These are phyloP conservation scores for Gnetum montanum DNA, from an alignment of 75 land plant species.

Conservation along the genomic window DNA sequence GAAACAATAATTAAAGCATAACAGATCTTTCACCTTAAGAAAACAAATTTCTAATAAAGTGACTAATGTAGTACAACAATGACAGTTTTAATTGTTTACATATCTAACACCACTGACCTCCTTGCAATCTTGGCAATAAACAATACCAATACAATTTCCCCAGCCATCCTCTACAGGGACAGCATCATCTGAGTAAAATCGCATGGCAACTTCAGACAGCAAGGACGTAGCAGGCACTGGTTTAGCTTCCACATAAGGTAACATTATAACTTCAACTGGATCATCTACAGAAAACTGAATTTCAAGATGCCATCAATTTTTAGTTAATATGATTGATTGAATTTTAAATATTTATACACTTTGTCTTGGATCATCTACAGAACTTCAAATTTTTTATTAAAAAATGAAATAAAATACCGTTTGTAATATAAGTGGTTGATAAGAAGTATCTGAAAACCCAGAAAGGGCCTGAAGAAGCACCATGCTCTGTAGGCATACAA, in stretches of 20 bases:
- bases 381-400: neutral
- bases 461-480: conserved; percentile 49
- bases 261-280: conserved; percentile 50
- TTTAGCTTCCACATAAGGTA: conserved; percentile 32
- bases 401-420: conserved; percentile 17
- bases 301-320: too few species aligned
- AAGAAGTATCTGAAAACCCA: conserved; percentile 27
- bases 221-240: conserved; percentile 28
- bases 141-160: conserved; percentile 64
- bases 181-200: conserved; percentile 43
- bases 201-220: conserved; percentile 42
- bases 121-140: conserved; percentile 56
- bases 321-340: too few species aligned
- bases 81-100: neutral
- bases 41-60: neutral
- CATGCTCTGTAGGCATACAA: conserved; percentile 40
- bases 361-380: too few species aligned
- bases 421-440: conserved; percentile 47
- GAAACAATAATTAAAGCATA: neutral
- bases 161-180: conserved; percentile 59
- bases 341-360: too few species aligned
- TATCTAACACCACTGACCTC: conserved; percentile 53
- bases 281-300: conserved; percentile 35
- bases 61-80: neutral
- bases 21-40: neutral